These are phyloP conservation scores for Tylopilus vinaceipallidus DNA, from an alignment of 768 basidiomycete species.

Conservation along the genomic window DNA sequence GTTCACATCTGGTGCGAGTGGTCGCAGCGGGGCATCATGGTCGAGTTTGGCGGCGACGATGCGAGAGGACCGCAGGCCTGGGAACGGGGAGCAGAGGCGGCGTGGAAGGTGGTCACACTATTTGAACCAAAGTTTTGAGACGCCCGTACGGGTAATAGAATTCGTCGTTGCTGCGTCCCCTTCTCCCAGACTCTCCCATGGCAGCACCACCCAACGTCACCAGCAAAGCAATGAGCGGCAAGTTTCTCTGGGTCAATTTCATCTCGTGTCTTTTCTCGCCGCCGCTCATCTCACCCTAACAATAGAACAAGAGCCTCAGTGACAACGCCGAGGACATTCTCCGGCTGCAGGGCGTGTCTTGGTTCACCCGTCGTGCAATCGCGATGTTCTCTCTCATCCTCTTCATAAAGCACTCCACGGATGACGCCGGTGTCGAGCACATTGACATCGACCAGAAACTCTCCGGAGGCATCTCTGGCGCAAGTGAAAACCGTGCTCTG, in stretches of 20 bases:
- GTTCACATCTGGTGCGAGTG: slow-evolving; percentile 96
- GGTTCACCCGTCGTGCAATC: slow-evolving; percentile 69
- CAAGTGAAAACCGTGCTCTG: slow-evolving; percentile 55
- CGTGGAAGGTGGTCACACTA: slow-evolving; percentile 73
- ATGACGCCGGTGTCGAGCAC: slow-evolving; percentile 56
- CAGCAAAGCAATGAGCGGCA: slow-evolving; percentile 60
- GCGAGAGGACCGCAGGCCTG: slow-evolving; percentile 81
- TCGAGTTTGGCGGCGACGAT: slow-evolving; percentile 80
- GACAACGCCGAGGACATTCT: slow-evolving; percentile 64
- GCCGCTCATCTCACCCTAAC: slow-evolving; percentile 1
- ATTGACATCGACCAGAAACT: slow-evolving; percentile 67
- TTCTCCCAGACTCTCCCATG: slow-evolving; percentile 40
- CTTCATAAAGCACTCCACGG: slow-evolving; percentile 60
- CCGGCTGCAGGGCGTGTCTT: slow-evolving; percentile 66
- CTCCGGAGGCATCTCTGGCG: slow-evolving; percentile 59
- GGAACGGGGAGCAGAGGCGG: slow-evolving; percentile 81
- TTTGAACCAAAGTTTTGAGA: slow-evolving; percentile 38
- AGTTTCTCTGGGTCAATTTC: slow-evolving; percentile 54
- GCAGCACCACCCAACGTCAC: slow-evolving; percentile 61
- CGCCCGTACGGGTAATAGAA: slow-evolving; percentile 5
- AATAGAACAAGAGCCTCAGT: slow-evolving; percentile 67
- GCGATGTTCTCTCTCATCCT: slow-evolving; percentile 55
- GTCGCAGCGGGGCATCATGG: slow-evolving; percentile 77
- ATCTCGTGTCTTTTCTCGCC: not conserved
- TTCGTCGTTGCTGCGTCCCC: not conserved